A percentile compares a stretch with the other conserved stretches of the same genome.
Conservation (phyloP, 148 eudicot genomes). For the Cornus florida region DNA sequence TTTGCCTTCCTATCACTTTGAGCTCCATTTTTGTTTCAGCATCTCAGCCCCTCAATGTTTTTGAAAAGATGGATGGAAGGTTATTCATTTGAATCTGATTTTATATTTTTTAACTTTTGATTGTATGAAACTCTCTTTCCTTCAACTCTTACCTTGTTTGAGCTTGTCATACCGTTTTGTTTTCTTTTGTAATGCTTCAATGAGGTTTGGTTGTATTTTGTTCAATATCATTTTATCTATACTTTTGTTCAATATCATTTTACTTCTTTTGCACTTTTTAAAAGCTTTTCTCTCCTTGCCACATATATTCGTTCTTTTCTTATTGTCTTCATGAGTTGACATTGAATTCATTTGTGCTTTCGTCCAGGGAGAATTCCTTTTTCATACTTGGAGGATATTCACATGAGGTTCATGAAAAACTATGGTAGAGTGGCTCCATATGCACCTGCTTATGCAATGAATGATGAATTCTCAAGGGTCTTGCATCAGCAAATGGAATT, state of each 20-base stretch:
- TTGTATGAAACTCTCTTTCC: neutral
- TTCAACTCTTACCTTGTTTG: neutral
- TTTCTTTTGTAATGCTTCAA: neutral
- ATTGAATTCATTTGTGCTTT: slow-evolving; percentile 6
- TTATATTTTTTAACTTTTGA: neutral
- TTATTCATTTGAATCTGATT: neutral
- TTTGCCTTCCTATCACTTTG: neutral
- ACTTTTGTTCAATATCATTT: neutral
- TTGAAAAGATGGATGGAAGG: neutral
- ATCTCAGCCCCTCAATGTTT: neutral
- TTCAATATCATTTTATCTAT: neutral
- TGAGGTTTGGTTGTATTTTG: neutral
- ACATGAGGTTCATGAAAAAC: slow-evolving; percentile 97
- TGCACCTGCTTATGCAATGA: slow-evolving; percentile 97
- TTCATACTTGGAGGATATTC: slow-evolving; percentile 92
- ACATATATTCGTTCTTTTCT: neutral
- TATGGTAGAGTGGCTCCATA: slow-evolving; percentile 76
- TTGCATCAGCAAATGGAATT: slow-evolving; percentile 87
- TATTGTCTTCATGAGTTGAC: neutral
- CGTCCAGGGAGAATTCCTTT: slow-evolving; percentile 90
- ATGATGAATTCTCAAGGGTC: slow-evolving; percentile 81
- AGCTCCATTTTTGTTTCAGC: neutral
- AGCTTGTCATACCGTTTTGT: neutral
- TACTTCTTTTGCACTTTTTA: neutral
- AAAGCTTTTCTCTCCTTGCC: neutral